These are phyloP conservation scores for Ophiostoma ulmi DNA, from an alignment of 2,329 filamentous ascomycete species.

Conservation along the genomic window DNA sequence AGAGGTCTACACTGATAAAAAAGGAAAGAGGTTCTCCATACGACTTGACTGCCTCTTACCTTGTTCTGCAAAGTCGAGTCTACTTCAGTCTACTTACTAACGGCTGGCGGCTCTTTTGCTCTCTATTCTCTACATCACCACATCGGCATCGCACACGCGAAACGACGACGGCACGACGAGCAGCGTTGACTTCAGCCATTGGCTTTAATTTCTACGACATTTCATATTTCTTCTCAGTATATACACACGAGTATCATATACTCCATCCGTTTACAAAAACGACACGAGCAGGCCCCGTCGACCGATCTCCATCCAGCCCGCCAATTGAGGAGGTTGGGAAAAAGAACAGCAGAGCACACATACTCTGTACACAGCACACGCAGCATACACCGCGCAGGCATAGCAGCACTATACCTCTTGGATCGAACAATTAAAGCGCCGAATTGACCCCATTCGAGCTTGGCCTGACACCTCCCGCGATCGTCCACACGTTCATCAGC, in stretches of 20 bases:
- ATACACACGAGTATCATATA: not conserved
- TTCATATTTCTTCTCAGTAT: not conserved
- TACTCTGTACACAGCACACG: not conserved
- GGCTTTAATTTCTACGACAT: not conserved
- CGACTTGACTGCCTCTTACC: not conserved
- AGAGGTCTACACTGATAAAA: not conserved
- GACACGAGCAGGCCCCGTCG: not conserved
- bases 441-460: not conserved
- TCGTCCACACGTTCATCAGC: no score
- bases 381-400: no score
- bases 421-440: not conserved
- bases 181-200: not conserved
- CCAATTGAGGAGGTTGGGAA: slow-evolving; percentile 24
- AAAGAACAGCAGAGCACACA: slow-evolving; percentile 6
- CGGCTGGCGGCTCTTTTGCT: not conserved
- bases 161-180: slow-evolving; percentile 2
- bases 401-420: not conserved
- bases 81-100: not conserved
- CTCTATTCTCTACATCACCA: not conserved
- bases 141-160: not conserved
- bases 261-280: not conserved
- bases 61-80: slow-evolving; percentile 7
- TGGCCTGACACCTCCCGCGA: not conserved
- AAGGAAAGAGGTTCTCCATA: slow-evolving; percentile 2
- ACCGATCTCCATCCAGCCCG: slow-evolving; percentile 1